A percentile compares a stretch with the other conserved stretches of the same genome.
These are phyloP conservation scores for Fimicolochytrium jonesii DNA, from an alignment of 192 early-diverging fungal genomes.

Conservation along the genomic window DNA sequence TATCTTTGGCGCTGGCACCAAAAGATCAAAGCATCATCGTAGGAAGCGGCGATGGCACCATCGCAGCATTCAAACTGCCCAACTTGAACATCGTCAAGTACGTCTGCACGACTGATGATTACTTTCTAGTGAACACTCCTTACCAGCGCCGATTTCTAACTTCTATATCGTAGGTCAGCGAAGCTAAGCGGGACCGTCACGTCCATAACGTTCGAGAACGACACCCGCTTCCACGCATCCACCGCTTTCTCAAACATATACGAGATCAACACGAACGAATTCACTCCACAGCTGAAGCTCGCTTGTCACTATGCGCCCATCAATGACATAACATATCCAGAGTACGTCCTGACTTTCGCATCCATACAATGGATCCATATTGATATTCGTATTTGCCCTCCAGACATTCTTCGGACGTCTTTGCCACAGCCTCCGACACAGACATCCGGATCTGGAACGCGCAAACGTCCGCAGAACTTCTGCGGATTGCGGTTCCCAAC, in stretches of 20 bases:
- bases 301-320: slow-evolving; percentile 53
- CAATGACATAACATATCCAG: slow-evolving; percentile 53
- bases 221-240: slow-evolving; percentile 38
- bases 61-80: slow-evolving; percentile 44
- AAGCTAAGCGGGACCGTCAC: slow-evolving; percentile 58
- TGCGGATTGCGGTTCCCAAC: slow-evolving; percentile 55
- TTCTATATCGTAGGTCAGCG: slow-evolving; percentile 31
- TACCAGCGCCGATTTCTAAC: too few species aligned
- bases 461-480: slow-evolving; percentile 40
- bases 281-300: slow-evolving; percentile 35
- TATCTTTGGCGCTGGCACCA: slow-evolving; percentile 41
- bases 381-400: background rate
- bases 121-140: background rate
- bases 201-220: slow-evolving; percentile 45
- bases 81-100: slow-evolving; percentile 53
- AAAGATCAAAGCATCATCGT: slow-evolving; percentile 38
- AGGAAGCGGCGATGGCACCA: slow-evolving; percentile 54
- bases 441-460: slow-evolving; percentile 59
- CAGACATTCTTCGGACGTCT: slow-evolving; percentile 50
- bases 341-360: slow-evolving; percentile 25
- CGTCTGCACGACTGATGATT: background rate
- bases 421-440: slow-evolving; percentile 55
- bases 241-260: slow-evolving; percentile 56
- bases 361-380: background rate
- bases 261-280: slow-evolving; percentile 30